A percentile compares a stretch with the other conserved stretches of the same genome.
phyloP scores from a whole-genome alignment of 305 asterid species.

The Ajuga reptans region DNA sequence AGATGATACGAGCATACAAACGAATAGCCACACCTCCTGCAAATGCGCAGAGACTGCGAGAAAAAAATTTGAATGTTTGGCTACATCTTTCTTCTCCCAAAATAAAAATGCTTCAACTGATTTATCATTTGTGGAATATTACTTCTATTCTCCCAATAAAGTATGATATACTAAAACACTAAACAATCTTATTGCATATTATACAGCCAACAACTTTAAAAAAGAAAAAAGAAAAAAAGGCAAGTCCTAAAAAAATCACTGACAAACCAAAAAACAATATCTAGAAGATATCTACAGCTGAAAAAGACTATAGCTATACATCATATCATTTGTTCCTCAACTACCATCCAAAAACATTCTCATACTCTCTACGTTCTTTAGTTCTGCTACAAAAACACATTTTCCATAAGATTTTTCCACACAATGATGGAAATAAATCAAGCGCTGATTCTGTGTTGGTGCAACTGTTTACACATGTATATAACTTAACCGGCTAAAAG shows the following conservation, averaged over 20 bases:
- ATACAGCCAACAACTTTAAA: not conserved
- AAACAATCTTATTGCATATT: not conserved
- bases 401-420: not conserved
- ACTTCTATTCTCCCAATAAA: not conserved
- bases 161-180: not conserved
- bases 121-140: not conserved
- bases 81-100: not conserved
- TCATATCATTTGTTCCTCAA: not conserved
- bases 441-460: not conserved
- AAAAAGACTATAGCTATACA: not conserved
- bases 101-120: not conserved
- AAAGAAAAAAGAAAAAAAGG: not conserved
- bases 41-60: not conserved
- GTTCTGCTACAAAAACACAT: not conserved
- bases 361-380: not conserved
- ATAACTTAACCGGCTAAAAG: not conserved
- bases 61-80: not conserved
- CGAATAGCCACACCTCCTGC: not conserved
- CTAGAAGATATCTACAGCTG: not conserved
- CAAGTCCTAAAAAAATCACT: not conserved
- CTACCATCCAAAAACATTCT: not conserved
- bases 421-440: not conserved
- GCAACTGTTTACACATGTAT: not conserved
- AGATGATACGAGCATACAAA: not conserved
- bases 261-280: not conserved